Conservation (phyloP, 768 basidiomycete species). For the Amanita subjunquillea region DNA sequence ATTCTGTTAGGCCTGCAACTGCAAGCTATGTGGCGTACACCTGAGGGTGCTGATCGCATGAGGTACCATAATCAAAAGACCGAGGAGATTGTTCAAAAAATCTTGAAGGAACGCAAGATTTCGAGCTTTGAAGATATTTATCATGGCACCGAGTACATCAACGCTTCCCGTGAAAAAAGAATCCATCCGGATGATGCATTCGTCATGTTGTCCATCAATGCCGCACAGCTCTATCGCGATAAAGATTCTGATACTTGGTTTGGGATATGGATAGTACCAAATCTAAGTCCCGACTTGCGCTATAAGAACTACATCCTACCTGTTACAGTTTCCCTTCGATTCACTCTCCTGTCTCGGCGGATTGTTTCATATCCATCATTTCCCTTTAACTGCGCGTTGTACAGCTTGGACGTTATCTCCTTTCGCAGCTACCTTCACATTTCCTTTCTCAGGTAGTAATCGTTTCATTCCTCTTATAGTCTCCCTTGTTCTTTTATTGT, state of each 20-base stretch:
- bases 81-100: constrained; percentile 3
- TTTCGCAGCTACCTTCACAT: no score
- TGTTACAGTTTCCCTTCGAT: no score
- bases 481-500: no score
- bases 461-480: no score
- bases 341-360: no score
- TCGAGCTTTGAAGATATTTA: constrained; percentile 15
- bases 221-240: constrained; percentile 27
- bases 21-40: constrained; percentile 17
- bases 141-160: constrained; percentile 17
- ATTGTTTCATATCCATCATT: no score
- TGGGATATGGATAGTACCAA: constrained; percentile 26
- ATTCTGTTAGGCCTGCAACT: constrained; percentile 25
- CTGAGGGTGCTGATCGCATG: constrained; percentile 10
- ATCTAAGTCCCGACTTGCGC: constrained; percentile 16
- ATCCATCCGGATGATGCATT: constrained; percentile 19
- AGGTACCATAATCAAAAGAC: constrained; percentile 9
- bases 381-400: no score
- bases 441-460: no score
- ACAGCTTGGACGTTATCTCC: no score
- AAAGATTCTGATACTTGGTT: constrained; percentile 24
- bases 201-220: constrained; percentile 26
- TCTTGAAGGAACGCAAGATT: neutral
- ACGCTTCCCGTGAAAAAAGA: constrained; percentile 3
- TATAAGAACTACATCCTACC: constrained; percentile 24